Base-by-base conservation (phyloP, 441 rosid species). In the Erysimum cheiri region DNA sequence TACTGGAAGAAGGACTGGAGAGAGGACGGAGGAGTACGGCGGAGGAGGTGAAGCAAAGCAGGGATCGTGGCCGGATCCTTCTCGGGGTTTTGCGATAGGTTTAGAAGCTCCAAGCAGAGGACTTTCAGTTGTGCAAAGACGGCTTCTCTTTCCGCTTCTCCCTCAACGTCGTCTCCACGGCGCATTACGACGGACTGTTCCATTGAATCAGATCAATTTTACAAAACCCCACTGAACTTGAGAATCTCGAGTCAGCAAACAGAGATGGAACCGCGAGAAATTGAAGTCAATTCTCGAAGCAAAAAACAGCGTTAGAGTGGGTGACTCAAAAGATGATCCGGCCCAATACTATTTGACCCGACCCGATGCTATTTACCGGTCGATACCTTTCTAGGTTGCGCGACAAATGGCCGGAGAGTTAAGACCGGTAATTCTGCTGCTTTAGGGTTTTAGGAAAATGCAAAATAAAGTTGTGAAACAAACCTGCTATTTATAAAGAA, bases 1-100 rank as follows among this genome's bases (percentile, higher is more conserved):
- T 70, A 92, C 98, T 95, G 94, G 73, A 92, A 87, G 83, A 90
- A 85, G 4, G 95, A 87, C 60, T 92, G 97, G 13, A 92, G 89
- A 44, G 70, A 67, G 48, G 64, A 47, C 11, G 91, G 60, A 36
- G 89, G 80, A 56, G 85, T 72, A 47, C 65, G 43, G 47, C 83
- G 87, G 74, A 94, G 90, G 66, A 85, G 78, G 6, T 28, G 66
- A 70, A 86, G 87, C 52, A 94, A 68, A 0, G 82, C 80, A 33
- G 85, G 64, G 52, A 91, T 60, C 6, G 86, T 70, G n/a, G 87
- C 71, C 43, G 82, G 76, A 41, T 75, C 66, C 36, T 78, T 81
- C 67, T 71, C 80, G 73, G 88, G 87, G 85, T 81, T 89, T 79
- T 87, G 91, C 8, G 85, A 60, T 63, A 90, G 83, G 53, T 81